Base-by-base conservation (phyloP, 352 stramenopile species). In the Globisporangium nagaii region DNA sequence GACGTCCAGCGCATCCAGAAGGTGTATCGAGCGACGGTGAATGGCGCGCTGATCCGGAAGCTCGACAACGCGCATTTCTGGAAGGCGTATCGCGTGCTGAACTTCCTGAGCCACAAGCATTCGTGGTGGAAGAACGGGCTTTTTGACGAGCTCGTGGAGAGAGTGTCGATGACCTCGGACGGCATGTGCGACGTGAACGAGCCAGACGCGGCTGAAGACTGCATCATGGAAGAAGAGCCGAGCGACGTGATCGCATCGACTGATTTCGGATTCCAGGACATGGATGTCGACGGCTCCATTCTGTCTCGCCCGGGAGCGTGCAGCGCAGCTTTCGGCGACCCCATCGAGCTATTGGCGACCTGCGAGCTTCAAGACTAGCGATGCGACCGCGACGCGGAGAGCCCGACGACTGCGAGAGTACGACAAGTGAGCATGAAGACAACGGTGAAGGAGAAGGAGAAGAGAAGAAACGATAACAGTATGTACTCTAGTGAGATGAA, bases 1-100 rank as follows among this genome's bases (percentile, higher is more conserved):
- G 96, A 98, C 49, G 96, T 97, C 22, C 95, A 99, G 70, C 88
- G 97, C 53, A 90, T 98, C 43, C 80, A 98, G 53, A 97, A 98
- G 65, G 88, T 98, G n/a, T 96, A 92, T 44, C 85, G 96, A 1
- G 71, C 91, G 46, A 63, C 66, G n/a, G 65, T 85, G 12, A 88
- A 92, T 42, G 84, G 82, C 22, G 60, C 75, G 30, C 68, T 88
- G 52, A 66, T 94, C 40, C 74, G 72, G 40, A 94, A 94, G 58
- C 63, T 91, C 41, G 82, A 91, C 61, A 93, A 93, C 58, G 84
- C 84, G 11, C 78, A 91, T 43, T 94, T 94, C 52, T 93, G 82
- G 82, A 79, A 91, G 46, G 84, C 79, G 4, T 81, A 78, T 54
- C 63, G 65, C 13, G 79, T 88, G 43, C 80, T 88, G 37, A 70